Evolutionary conservation across 1,284 basidiomycete species (phyloP).

Genomic region (Moesziomyces sp.): DNA sequence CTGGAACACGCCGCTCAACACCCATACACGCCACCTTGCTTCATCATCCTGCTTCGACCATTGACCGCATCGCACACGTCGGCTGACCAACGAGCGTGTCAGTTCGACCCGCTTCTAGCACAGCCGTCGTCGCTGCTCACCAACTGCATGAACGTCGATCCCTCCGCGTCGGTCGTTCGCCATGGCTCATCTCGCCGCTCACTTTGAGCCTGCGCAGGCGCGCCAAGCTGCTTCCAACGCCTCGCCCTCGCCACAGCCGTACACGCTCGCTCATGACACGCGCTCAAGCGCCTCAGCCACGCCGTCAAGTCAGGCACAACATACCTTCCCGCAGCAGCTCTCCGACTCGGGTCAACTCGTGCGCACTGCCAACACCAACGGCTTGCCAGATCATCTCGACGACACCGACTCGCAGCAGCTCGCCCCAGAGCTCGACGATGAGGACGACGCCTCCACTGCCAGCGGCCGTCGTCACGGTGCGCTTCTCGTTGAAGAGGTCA

Average conservation of each 20-base stretch:
- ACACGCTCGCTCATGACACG: slow-evolving; percentile 10
- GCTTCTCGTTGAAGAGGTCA: slow-evolving; percentile 60
- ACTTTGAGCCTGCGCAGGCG: slow-evolving; percentile 32
- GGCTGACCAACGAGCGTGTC: background rate
- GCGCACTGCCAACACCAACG: slow-evolving; percentile 13
- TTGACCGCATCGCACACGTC: background rate
- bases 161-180: background rate
- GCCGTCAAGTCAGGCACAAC: slow-evolving; percentile 10
- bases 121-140: background rate
- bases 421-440: slow-evolving; percentile 36
- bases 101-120: background rate
- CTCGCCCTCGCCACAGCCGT: slow-evolving; percentile 24
- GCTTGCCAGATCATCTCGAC: slow-evolving; percentile 14
- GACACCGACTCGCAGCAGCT: slow-evolving; percentile 42
- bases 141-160: slow-evolving; percentile 2
- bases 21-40: background rate
- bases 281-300: slow-evolving; percentile 4
- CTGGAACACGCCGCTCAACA: no score
- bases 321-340: slow-evolving; percentile 24
- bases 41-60: background rate
- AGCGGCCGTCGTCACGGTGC: slow-evolving; percentile 63
- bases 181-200: slow-evolving; percentile 44
- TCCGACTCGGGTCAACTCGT: slow-evolving; percentile 16
- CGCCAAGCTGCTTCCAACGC: slow-evolving; percentile 14
- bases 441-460: slow-evolving; percentile 57